Base-by-base conservation (phyloP, 2,329 filamentous ascomycete genomes). In the Penicillium occitanis region DNA sequence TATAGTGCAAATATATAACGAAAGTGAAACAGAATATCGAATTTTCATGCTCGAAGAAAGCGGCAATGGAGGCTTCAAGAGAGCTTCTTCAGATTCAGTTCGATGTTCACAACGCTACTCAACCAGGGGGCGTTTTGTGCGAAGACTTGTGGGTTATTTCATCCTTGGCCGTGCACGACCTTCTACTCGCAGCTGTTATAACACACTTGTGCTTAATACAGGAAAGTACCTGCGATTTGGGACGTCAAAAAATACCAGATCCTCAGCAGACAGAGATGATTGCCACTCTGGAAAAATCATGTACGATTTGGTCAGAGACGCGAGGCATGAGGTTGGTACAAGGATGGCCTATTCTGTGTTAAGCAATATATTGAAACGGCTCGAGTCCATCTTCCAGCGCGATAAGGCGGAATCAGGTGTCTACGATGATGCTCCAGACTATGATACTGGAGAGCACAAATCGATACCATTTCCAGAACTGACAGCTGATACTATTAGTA, bases 131-230 rank as follows among this genome's bases (percentile, higher is more conserved):
- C 44, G 11, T 50, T 5, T 42, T 62, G n/a, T 62, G n/a, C 28
- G 51, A 62, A 51, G 60, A 62, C 30, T 14, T 17, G 46, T 62
- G 60, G 60, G 14, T 62, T 37, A 62, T 62, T 51, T 62, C 60
- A 8, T 62, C 60, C n/a, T 25, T 62, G 28, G 60, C 60, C 33
- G 22, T 62, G 44, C 60, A 62, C 19, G 60, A 62, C 30, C 60
- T 62, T 40, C 44, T 62, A 11, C 60, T 62, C 19, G 44, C 60
- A 10, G 60, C 30, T n/a, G 60, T 62, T 7, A 62, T 62, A 51
- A 37, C 33, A 62, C 51, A 40, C 44, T 51, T 62, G 44, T 40
- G n/a, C 10, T 35, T 62, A 13, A 51, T 40, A 7, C 30, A 62
- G 19, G 60, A 51, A 28, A 51, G 14, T 53, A 13, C 25, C 1